phyloP scores from a whole-genome alignment of 108 stramenopile species.

The Chaetoceros tenuissimus region DNA sequence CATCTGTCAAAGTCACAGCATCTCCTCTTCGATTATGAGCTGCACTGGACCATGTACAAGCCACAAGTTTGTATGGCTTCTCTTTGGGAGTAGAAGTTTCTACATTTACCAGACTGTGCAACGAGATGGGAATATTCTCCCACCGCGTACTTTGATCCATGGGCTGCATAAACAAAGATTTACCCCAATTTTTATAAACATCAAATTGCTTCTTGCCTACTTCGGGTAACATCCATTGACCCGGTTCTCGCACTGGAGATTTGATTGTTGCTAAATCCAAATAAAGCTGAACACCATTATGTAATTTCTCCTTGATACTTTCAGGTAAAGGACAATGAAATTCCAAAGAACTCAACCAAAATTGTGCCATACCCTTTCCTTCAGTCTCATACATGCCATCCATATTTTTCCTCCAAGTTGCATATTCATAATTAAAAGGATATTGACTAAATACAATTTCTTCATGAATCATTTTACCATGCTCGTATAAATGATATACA shows the following conservation, averaged over 20 bases:
- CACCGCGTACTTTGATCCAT: neutral
- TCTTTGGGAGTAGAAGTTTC: constrained; percentile 9
- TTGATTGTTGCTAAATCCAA: neutral
- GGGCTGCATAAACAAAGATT: neutral
- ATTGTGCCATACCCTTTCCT: constrained; percentile 9
- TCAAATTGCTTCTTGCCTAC: neutral
- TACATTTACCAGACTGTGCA: neutral
- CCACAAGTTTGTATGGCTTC: constrained; percentile 36
- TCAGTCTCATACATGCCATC: constrained; percentile 29
- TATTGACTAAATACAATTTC: constrained; percentile 14
- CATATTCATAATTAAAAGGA: constrained; percentile 60
- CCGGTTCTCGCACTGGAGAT: neutral
- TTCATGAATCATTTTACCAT: neutral
- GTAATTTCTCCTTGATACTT: neutral
- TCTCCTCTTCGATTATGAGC: constrained; percentile 35
- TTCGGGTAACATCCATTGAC: neutral
- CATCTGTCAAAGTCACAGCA: constrained; percentile 17
- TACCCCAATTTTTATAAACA: neutral
- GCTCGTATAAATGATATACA: constrained; percentile 9
- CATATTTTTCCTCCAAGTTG: constrained; percentile 40
- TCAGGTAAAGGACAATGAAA: neutral
- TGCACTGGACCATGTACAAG: constrained; percentile 57
- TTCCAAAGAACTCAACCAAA: neutral
- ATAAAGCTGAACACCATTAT: neutral
- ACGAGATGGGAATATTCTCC: neutral